Evolutionary conservation across 805 yeast species (phyloP).

Genomic region (Starmera caribaea): DNA sequence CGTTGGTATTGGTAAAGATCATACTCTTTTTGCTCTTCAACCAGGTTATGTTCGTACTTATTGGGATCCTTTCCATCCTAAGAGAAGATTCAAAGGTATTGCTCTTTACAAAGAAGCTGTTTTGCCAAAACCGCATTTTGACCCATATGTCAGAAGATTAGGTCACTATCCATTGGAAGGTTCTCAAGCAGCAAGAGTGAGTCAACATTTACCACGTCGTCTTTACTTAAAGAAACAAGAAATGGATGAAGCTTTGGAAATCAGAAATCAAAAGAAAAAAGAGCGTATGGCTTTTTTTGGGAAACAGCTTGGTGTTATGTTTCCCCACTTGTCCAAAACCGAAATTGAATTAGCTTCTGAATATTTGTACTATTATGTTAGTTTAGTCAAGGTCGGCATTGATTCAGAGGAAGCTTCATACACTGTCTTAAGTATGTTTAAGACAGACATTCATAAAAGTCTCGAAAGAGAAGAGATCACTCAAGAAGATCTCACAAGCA

Average conservation of each 20-base stretch:
- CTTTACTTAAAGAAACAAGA: conserved; percentile 48
- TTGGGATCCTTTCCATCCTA: conserved; percentile 93
- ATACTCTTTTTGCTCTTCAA: conserved; percentile 82
- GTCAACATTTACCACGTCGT: conserved; percentile 54
- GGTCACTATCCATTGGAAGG: conserved; percentile 55
- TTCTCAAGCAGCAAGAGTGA: conserved; percentile 47
- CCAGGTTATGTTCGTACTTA: conserved; percentile 92
- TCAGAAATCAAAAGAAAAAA: conserved; percentile 32
- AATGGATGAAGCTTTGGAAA: conserved; percentile 29
- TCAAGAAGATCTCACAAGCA: conserved; percentile 20
- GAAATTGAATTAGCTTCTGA: conserved; percentile 30
- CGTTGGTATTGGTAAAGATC: conserved; percentile 84
- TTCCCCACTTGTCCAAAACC: conserved; percentile 19
- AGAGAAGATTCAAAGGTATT: conserved; percentile 82
- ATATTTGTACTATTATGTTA: conserved; percentile 46
- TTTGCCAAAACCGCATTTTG: conserved; percentile 85
- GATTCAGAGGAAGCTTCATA: conserved; percentile 43
- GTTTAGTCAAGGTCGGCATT: conserved; percentile 51
- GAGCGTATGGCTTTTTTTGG: conserved; percentile 21
- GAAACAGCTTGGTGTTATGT: conserved; percentile 19
- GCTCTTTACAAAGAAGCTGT: conserved; percentile 54
- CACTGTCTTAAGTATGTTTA: conserved; percentile 44
- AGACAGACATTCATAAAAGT: conserved; percentile 29
- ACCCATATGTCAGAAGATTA: conserved; percentile 79
- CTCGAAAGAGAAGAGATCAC: conserved; percentile 11